Evolutionary conservation across 306 rosid genomes (phyloP).

Genomic region (Rubus idaeus): DNA sequence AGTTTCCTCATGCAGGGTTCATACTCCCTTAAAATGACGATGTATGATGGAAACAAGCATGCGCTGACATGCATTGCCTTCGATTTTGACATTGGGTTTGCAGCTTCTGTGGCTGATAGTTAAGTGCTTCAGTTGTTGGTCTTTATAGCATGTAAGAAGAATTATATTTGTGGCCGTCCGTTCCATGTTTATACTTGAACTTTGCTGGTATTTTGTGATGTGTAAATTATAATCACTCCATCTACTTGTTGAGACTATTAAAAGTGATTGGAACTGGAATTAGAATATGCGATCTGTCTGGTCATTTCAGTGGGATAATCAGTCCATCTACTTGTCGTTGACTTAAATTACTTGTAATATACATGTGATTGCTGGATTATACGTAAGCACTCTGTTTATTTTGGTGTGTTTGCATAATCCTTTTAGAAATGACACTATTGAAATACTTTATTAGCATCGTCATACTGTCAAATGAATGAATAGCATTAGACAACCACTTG

Average conservation of each 20-base stretch:
- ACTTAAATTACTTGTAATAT: neutral
- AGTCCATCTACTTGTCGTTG: neutral
- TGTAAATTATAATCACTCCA: conserved; percentile 6
- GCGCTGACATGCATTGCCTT: conserved; percentile 70
- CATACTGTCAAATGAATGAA: too few relatives aligned
- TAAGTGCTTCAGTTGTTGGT: conserved; percentile 30
- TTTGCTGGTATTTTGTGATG: conserved; percentile 13
- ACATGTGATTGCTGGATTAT: neutral
- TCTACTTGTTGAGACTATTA: conserved; percentile 8
- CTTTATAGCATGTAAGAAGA: conserved; percentile 25
- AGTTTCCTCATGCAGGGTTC: conserved; percentile 58
- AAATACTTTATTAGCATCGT: too few relatives aligned
- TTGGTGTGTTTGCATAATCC: too few relatives aligned
- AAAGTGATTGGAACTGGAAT: conserved; percentile 6
- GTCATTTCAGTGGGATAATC: neutral
- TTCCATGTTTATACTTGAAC: neutral
- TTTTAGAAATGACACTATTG: too few relatives aligned
- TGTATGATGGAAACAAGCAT: conserved; percentile 51
- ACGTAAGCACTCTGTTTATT: neutral
- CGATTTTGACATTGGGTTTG: conserved; percentile 63
- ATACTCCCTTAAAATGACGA: conserved; percentile 66
- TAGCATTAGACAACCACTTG: too few relatives aligned
- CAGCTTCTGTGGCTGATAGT: conserved; percentile 60
- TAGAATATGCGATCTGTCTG: neutral
- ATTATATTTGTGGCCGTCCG: neutral